Evolutionary conservation across 306 rosid genomes (phyloP).

Genomic region (Geum urbanum): DNA sequence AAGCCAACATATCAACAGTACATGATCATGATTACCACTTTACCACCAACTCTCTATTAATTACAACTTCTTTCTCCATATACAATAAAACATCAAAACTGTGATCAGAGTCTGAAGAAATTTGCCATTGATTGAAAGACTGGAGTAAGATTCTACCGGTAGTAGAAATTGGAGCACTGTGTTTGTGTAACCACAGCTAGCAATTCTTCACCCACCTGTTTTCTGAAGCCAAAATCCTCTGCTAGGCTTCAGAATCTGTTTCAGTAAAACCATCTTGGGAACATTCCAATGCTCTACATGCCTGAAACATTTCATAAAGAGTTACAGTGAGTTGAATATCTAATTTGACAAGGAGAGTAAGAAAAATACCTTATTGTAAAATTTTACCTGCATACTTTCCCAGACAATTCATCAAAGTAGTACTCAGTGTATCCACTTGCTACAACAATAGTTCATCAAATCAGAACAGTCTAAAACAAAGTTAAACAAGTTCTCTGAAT

Average conservation of each 20-base stretch:
- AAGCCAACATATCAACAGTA: background rate
- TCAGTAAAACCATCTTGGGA: slow-evolving; percentile 79
- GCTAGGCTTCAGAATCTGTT: slow-evolving; percentile 80
- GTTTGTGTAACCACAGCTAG: background rate
- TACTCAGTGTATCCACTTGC: slow-evolving; percentile 96
- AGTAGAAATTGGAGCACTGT: too few species aligned
- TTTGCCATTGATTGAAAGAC: background rate
- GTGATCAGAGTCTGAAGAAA: background rate
- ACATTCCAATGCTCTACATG: slow-evolving; percentile 97
- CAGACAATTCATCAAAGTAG: slow-evolving; percentile 66
- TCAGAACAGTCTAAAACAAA: slow-evolving; percentile 14
- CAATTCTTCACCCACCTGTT: slow-evolving; percentile 36
- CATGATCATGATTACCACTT: background rate
- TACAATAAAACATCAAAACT: background rate
- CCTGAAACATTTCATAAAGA: slow-evolving; percentile 34
- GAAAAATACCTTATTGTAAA: background rate
- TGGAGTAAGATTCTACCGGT: too few species aligned
- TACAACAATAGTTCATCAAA: slow-evolving; percentile 33
- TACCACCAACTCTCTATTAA: background rate
- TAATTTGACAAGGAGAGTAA: slow-evolving; percentile 11
- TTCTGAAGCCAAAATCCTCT: slow-evolving; percentile 47
- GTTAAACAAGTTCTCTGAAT: background rate
- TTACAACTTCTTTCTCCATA: background rate
- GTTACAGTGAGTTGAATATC: slow-evolving; percentile 2
- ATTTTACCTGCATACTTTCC: slow-evolving; percentile 77